Evolutionary conservation across 192 early-diverging fungal species (phyloP).

Genomic region (Backusella macrospora): DNA sequence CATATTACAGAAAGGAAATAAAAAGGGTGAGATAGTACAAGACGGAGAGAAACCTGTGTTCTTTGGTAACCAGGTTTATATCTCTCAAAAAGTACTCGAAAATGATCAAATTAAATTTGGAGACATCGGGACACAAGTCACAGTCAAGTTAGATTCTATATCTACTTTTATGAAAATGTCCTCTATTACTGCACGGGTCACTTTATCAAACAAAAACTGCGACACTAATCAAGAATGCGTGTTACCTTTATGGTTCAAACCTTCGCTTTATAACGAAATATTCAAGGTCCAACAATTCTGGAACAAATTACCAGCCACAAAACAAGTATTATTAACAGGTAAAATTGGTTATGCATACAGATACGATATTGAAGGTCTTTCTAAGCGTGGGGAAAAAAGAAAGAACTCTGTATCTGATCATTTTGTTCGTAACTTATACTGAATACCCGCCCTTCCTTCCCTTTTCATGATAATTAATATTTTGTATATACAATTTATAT

Average conservation of each 20-base stretch:
- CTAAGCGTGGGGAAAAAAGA: neutral
- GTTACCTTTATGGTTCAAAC: slow-evolving; percentile 28
- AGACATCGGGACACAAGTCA: neutral
- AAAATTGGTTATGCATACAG: slow-evolving; percentile 6
- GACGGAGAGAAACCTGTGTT: slow-evolving; percentile 14
- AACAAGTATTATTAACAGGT: neutral
- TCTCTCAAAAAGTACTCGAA: neutral
- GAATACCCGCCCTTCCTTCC: neutral
- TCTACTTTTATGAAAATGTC: neutral
- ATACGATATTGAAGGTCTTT: neutral
- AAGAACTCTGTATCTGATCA: neutral
- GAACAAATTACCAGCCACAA: neutral
- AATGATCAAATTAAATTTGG: neutral
- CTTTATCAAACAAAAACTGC: neutral
- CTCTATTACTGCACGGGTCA: neutral
- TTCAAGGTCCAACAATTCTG: neutral
- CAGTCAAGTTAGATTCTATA: neutral
- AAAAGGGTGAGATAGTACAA: neutral
- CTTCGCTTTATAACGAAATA: slow-evolving; percentile 5
- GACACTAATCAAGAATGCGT: neutral
- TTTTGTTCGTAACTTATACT: neutral
- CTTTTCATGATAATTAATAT: no score
- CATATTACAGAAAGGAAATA: neutral
- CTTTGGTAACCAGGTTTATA: slow-evolving; percentile 23
- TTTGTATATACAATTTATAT: no score